A percentile compares a stretch with the other conserved stretches of the same genome.
Evolutionary conservation across 371 early-diverging fungal species (phyloP).

Genomic region (Mortierella sp.): DNA sequence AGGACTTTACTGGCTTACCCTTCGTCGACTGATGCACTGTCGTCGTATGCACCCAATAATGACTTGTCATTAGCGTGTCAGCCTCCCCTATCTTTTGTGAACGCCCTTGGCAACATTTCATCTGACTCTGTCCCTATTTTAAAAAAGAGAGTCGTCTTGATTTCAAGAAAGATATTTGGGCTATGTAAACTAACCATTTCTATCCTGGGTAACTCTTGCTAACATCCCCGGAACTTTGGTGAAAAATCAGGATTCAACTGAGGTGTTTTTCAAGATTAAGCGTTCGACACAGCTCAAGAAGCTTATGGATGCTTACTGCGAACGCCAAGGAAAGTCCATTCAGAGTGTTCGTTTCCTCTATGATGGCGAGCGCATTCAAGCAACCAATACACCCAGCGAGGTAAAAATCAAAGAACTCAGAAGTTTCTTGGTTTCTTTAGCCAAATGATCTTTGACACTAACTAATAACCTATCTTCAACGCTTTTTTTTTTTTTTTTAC

Average conservation of each 20-base stretch:
- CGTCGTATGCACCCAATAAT: neutral
- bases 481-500: constrained; percentile 2
- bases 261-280: constrained; percentile 95
- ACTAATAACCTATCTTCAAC: neutral
- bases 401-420: constrained; percentile 59
- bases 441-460: too few species aligned
- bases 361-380: constrained; percentile 86
- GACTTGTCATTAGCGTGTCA: neutral
- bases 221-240: constrained; percentile 20
- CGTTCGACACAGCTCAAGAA: constrained; percentile 88
- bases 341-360: constrained; percentile 87
- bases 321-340: constrained; percentile 79
- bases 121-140: neutral
- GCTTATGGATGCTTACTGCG: constrained; percentile 92
- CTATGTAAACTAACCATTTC: neutral
- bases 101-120: too few species aligned
- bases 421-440: too few species aligned
- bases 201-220: neutral
- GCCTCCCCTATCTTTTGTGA: neutral
- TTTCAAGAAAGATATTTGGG: neutral
- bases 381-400: constrained; percentile 84
- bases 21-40: too few species aligned
- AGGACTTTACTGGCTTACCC: too few species aligned
- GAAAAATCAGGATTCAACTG: constrained; percentile 71
- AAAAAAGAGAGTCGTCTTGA: neutral